phyloP scores from a whole-genome alignment of 192 early-diverging fungal genomes.

The Backusella psychrophila region DNA sequence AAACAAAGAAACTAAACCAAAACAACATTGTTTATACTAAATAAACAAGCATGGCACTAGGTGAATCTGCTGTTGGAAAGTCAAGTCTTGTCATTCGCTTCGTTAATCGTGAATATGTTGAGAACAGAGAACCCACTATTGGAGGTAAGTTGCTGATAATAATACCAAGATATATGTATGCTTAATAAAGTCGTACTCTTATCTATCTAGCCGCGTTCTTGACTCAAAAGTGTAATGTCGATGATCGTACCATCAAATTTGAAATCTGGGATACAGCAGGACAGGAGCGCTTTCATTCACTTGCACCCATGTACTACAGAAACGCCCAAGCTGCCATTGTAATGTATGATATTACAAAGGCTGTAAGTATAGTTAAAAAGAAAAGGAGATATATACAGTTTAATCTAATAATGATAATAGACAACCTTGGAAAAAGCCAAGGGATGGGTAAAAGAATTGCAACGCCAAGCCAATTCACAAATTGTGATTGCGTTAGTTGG shows the following conservation, averaged over 20 bases:
- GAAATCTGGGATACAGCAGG: conserved; percentile 95
- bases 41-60: conserved; percentile 28
- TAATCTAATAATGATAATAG: conserved; percentile 21
- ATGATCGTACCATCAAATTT: conserved; percentile 82
- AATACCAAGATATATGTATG: background rate
- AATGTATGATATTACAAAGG: conserved; percentile 93
- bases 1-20: background rate
- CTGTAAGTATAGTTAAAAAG: conserved; percentile 37
- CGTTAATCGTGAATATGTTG: conserved; percentile 94
- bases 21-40: background rate
- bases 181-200: no score
- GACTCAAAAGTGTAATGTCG: conserved; percentile 92
- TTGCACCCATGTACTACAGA: conserved; percentile 96
- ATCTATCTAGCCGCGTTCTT: conserved; percentile 65
- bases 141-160: conserved; percentile 57
- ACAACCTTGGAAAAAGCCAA: conserved; percentile 94
- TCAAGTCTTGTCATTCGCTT: conserved; percentile 94
- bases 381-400: background rate
- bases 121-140: conserved; percentile 98
- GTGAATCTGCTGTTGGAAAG: conserved; percentile 96
- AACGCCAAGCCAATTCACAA: conserved; percentile 96
- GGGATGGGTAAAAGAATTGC: conserved; percentile 97
- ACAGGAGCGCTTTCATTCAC: conserved; percentile 91
- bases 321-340: conserved; percentile 97
- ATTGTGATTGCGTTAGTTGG: conserved; percentile 98